Evolutionary conservation across 164 flowering plant genomes (phyloP), one percentile per base, ranked within the genome.

Genomic region (Umbellularia californica): DNA sequence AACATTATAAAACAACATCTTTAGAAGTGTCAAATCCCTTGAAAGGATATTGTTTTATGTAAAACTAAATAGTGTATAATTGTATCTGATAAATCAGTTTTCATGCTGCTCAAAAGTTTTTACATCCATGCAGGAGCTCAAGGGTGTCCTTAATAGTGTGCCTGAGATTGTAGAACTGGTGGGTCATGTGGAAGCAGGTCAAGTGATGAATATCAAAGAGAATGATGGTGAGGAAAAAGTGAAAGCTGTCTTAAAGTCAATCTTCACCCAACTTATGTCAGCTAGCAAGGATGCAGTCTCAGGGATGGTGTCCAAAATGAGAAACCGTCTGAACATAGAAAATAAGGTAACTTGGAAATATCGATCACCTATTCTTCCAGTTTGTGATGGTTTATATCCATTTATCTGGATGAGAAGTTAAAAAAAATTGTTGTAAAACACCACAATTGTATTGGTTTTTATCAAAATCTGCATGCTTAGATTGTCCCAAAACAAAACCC

Each of bases 151-250:
- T 52, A 77, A 55, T 2, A 74, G 65, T 83, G 91, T 94, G 78
- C 97, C 94, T 24, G 99, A 96, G 88, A 83, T 96, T 69, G 85
- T 78, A 19, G 97, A 88, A 78, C 79, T 96, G 75, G 87, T 96
- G 75, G 92, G 94, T 47, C 75, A 24, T 68, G 77, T 58, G 58
- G 77, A 73, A 60, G 88, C 83, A 60, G 82, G 86, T 62, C 81
- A 75, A 80, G 79, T 90, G 23, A 77, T 89, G 58, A 35, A 74
- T 22, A 47, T 83, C n/a, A 75, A 72, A 41, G 83, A 83, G 63
- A 73, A 75, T 64, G 87, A 88, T 69, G 91, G 80, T 55, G 84
- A 84, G 72, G 85, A 86, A 68, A 84, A 85, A 73, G 77, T 77
- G 60, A 95, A 89, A 83, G 76, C 85, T 25, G 72, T 82, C 70